phyloP scores from a whole-genome alignment of 2,329 filamentous ascomycete species.

The Colletotrichum limetticola region DNA sequence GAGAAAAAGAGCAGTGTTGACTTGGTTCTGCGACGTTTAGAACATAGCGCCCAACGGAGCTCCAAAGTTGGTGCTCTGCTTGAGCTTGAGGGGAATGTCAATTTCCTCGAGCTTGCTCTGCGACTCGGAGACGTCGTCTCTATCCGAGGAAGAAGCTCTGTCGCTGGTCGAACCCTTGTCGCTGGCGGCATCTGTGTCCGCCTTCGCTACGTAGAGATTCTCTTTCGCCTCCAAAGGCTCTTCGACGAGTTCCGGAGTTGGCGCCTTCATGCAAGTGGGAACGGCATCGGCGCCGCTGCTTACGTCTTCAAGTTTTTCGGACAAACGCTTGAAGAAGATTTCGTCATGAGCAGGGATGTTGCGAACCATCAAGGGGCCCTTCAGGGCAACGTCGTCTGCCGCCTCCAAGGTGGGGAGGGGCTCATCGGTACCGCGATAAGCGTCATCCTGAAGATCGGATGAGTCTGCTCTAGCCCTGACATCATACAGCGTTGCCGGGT shows the following conservation, averaged over 20 bases:
- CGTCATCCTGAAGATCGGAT: constrained; percentile 30
- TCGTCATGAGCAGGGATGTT: constrained; percentile 68
- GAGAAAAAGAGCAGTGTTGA: not conserved
- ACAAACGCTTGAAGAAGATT: constrained; percentile 60
- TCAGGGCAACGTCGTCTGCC: constrained; percentile 57
- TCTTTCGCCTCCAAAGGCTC: constrained; percentile 27
- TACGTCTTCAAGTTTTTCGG: constrained; percentile 63
- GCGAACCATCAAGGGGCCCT: constrained; percentile 63
- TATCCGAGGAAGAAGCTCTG: constrained; percentile 32
- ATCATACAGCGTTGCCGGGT: constrained; percentile 30
- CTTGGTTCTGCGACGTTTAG: not conserved
- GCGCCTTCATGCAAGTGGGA: constrained; percentile 53
- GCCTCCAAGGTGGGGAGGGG: constrained; percentile 48
- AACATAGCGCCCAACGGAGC: constrained; percentile 35
- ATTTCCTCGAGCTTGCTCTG: constrained; percentile 44
- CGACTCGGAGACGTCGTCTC: constrained; percentile 39
- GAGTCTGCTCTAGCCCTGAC: constrained; percentile 22
- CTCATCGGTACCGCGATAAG: constrained; percentile 36
- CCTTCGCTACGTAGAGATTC: constrained; percentile 2
- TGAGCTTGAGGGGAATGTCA: constrained; percentile 60
- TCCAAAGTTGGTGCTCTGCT: constrained; percentile 50
- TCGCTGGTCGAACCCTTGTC: constrained; percentile 7
- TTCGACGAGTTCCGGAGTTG: constrained; percentile 43
- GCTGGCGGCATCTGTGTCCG: constrained; percentile 28
- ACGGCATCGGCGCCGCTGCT: constrained; percentile 57